Percentiles rank a stretch among this genome's conserved stretches.
phyloP scores from a whole-genome alignment of 345 rosid species.

The Sapria himalayana region DNA sequence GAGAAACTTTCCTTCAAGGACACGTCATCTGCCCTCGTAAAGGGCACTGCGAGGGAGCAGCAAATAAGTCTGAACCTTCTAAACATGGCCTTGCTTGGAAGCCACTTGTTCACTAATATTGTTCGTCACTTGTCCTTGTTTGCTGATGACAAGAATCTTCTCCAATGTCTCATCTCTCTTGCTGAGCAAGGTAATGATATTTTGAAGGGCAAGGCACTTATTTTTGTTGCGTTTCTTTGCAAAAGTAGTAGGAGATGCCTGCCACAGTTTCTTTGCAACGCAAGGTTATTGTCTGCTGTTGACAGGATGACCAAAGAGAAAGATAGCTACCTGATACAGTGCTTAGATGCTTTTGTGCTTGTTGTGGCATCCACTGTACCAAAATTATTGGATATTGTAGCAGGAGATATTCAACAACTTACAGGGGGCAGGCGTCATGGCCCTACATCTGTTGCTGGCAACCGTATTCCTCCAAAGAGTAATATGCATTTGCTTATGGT shows the following conservation, averaged over 20 bases:
- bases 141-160: slow-evolving; percentile 66
- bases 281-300: slow-evolving; percentile 53
- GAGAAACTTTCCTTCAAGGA: slow-evolving; percentile 77
- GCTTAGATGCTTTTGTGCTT: slow-evolving; percentile 51
- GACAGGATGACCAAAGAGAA: slow-evolving; percentile 85
- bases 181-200: slow-evolving; percentile 82
- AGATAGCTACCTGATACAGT: slow-evolving; percentile 52
- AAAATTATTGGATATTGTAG: slow-evolving; percentile 44
- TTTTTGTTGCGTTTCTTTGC: slow-evolving; percentile 72
- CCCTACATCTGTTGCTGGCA: slow-evolving; percentile 33
- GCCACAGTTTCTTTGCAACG: slow-evolving; percentile 54
- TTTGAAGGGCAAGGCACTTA: slow-evolving; percentile 60
- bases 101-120: slow-evolving; percentile 45
- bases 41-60: slow-evolving; percentile 83
- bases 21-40: slow-evolving; percentile 46
- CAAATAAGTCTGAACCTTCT: slow-evolving; percentile 79
- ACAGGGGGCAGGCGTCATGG: slow-evolving; percentile 79
- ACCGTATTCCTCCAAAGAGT: slow-evolving; percentile 46
- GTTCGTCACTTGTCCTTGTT: slow-evolving; percentile 57
- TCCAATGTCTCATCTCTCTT: slow-evolving; percentile 50
- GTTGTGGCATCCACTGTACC: slow-evolving; percentile 54
- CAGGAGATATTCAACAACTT: slow-evolving; percentile 63
- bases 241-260: slow-evolving; percentile 73
- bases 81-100: slow-evolving; percentile 65
- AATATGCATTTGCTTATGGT: slow-evolving; percentile 56